phyloP scores from a whole-genome alignment of 2,329 filamentous ascomycete species.

The Colletotrichum sp. region DNA sequence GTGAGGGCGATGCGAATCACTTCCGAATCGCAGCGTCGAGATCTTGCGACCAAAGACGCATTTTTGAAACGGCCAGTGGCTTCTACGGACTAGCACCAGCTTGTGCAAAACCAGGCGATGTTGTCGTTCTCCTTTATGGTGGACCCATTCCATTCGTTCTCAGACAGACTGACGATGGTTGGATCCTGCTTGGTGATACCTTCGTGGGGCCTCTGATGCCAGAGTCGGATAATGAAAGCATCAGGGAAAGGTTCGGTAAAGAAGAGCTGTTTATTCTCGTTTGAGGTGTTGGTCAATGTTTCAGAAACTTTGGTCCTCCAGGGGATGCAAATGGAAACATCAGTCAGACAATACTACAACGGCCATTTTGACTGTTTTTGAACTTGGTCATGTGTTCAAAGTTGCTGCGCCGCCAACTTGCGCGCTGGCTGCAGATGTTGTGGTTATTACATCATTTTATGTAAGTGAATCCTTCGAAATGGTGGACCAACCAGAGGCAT shows the following conservation, averaged over 20 bases:
- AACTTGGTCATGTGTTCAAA: neutral
- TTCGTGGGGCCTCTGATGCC: slow-evolving; percentile 1
- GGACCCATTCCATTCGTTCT: neutral
- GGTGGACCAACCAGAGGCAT: neutral
- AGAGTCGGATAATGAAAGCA: neutral
- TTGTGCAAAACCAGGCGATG: neutral
- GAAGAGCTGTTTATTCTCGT: neutral
- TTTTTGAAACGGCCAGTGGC: neutral
- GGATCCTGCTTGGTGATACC: neutral
- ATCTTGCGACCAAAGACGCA: neutral
- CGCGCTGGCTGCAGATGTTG: neutral
- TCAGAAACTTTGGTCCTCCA: neutral
- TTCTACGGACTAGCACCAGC: neutral
- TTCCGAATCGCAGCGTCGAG: neutral
- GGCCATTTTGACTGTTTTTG: neutral
- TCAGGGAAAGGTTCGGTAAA: neutral
- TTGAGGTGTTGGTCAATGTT: neutral
- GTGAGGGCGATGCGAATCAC: neutral
- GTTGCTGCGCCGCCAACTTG: neutral
- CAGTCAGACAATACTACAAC: neutral
- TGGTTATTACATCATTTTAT: slow-evolving; percentile 9
- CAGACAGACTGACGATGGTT: neutral
- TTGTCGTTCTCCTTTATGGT: neutral
- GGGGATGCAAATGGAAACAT: neutral
- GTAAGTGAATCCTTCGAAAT: neutral